Evolutionary conservation across 305 asterid genomes (phyloP).

Genomic region (Striga hermonthica): DNA sequence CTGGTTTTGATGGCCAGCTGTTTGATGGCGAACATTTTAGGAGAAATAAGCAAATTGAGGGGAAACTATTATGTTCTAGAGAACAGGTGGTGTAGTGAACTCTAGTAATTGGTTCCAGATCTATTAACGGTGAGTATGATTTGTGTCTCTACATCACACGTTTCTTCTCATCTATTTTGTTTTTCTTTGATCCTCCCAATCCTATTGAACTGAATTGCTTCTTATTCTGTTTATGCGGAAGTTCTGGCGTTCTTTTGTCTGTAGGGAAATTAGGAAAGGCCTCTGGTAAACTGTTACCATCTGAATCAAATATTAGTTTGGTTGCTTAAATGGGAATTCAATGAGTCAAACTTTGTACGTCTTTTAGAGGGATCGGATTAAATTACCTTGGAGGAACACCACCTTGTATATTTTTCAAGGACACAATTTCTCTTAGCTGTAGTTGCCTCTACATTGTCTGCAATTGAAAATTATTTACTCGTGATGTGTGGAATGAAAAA

Average conservation of each 20-base stretch:
- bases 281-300: constrained; percentile 5
- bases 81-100: background rate
- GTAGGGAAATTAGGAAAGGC: constrained; percentile 3
- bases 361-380: background rate
- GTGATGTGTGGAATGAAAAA: constrained; percentile 15
- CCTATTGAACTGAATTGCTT: constrained; percentile 6
- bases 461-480: background rate
- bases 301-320: constrained; percentile 8
- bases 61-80: background rate
- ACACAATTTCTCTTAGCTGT: background rate
- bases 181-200: background rate
- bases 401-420: constrained; percentile 9
- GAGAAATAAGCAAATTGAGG: constrained; percentile 17
- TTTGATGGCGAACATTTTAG: background rate
- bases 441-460: background rate
- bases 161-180: background rate
- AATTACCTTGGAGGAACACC: background rate
- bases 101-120: constrained; percentile 12
- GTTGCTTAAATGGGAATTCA: constrained; percentile 16
- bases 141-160: background rate
- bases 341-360: background rate
- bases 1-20: constrained; percentile 8
- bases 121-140: constrained; percentile 5
- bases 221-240: constrained; percentile 7
- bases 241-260: constrained; percentile 10